Evolutionary conservation across 176 grass and related monocot genomes (phyloP).

Genomic region (Oryza longistaminata): DNA sequence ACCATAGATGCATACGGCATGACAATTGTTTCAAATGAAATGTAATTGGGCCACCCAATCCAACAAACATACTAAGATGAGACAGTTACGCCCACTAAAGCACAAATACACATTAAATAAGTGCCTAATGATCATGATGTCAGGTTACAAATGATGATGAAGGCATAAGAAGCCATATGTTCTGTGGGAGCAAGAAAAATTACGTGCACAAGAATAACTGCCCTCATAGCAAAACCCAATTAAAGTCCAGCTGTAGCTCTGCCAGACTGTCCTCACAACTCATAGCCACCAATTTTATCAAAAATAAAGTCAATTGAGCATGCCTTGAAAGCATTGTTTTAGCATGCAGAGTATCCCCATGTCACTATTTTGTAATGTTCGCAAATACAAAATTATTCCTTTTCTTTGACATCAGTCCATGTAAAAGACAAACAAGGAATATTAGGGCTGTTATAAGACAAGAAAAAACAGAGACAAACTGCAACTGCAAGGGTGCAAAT

Average conservation of each 20-base stretch:
- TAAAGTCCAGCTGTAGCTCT: neutral
- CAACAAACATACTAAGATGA: neutral
- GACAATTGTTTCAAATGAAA: neutral
- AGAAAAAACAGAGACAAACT: neutral
- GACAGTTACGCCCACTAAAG: neutral
- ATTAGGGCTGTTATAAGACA: neutral
- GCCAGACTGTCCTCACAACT: neutral
- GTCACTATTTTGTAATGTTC: conserved; percentile 2
- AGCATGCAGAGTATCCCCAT: neutral
- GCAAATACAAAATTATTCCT: neutral
- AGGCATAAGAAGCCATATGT: neutral
- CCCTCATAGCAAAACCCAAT: neutral
- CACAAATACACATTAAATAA: neutral
- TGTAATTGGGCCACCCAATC: neutral
- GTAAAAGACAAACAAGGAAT: neutral
- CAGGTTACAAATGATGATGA: neutral
- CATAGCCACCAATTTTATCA: neutral
- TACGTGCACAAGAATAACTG: neutral
- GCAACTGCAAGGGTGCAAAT: neutral
- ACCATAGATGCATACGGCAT: neutral
- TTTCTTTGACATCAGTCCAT: neutral
- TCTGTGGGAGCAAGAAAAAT: neutral
- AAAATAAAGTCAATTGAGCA: neutral
- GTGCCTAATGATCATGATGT: neutral
- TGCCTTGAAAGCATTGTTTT: neutral